These are phyloP conservation scores for Neurospora terricola DNA, from an alignment of 495 filamentous ascomycete species.

Conservation along the genomic window DNA sequence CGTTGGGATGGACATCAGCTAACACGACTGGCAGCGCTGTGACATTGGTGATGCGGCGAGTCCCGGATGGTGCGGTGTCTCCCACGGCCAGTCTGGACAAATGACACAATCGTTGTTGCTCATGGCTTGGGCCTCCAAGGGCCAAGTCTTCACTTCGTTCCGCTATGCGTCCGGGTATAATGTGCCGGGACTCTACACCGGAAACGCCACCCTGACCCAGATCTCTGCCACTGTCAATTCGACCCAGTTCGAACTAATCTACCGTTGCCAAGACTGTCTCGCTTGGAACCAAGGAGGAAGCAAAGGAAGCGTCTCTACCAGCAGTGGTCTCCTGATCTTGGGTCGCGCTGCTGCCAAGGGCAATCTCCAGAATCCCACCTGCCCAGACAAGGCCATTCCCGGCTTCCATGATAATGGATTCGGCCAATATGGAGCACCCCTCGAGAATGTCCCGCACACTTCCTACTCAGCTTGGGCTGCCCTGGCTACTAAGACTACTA, in stretches of 20 bases:
- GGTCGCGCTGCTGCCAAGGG: slow-evolving; percentile 19
- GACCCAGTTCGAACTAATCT: slow-evolving; percentile 46
- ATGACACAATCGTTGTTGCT: slow-evolving; percentile 52
- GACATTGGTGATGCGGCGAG: slow-evolving; percentile 10
- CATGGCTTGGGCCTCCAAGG: slow-evolving; percentile 43
- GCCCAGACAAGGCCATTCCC: slow-evolving; percentile 23
- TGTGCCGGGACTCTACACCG: slow-evolving; percentile 46
- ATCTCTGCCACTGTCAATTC: slow-evolving; percentile 47
- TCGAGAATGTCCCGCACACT: slow-evolving; percentile 32
- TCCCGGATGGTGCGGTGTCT: slow-evolving; percentile 48
- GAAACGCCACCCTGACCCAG: slow-evolving; percentile 46
- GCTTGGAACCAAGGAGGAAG: slow-evolving; percentile 34
- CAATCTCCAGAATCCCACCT: slow-evolving; percentile 14
- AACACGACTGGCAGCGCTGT: slow-evolving; percentile 14
- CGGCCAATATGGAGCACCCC: slow-evolving; percentile 32
- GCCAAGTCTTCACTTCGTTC: slow-evolving; percentile 44
- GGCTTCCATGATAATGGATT: slow-evolving; percentile 28
- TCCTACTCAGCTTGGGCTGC: slow-evolving; percentile 41
- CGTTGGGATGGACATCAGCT: background rate
- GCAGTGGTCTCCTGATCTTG: slow-evolving; percentile 11
- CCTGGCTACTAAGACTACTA: slow-evolving; percentile 25
- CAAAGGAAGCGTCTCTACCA: slow-evolving; percentile 16
- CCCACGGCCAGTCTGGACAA: slow-evolving; percentile 35
- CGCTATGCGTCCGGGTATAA: slow-evolving; percentile 48
- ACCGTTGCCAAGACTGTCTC: slow-evolving; percentile 54